Conservation (phyloP, 2,329 filamentous ascomycete genomes). For the Domatiomyces globalis region DNA sequence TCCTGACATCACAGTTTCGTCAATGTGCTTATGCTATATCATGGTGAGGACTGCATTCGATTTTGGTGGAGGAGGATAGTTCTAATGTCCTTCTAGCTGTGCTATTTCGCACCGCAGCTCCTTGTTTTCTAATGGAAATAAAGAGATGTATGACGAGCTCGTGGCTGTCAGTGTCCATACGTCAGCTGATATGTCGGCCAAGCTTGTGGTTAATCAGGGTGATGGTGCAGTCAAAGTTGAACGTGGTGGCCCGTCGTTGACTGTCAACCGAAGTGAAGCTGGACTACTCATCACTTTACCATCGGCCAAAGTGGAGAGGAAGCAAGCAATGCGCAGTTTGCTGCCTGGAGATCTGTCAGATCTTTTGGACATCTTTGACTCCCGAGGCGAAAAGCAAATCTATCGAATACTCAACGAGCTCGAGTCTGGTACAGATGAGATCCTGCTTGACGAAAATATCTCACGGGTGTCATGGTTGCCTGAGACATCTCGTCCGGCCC, state of each 20-base stretch:
- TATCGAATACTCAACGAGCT: constrained; percentile 11
- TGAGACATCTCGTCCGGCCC: constrained; percentile 7
- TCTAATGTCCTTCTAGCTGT: constrained; percentile 5
- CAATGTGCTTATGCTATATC: constrained; percentile 9
- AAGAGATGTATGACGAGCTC: constrained; percentile 2
- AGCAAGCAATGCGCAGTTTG: constrained; percentile 5
- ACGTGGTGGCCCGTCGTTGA: constrained; percentile 1
- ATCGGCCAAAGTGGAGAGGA: neutral
- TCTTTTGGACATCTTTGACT: constrained; percentile 5
- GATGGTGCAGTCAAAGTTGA: constrained; percentile 1
- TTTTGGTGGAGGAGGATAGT: neutral
- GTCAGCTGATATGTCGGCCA: constrained; percentile 6
- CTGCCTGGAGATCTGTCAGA: constrained; percentile 8
- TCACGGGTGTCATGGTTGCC: constrained; percentile 7
- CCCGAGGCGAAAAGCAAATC: constrained; percentile 7
- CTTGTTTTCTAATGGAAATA: constrained; percentile 6
- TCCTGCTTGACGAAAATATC: constrained; percentile 8
- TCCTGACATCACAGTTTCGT: constrained; percentile 3
- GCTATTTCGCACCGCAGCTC: constrained; percentile 8
- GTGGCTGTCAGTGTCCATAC: constrained; percentile 3
- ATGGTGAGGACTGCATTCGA: constrained; percentile 4
- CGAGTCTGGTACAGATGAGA: constrained; percentile 8
- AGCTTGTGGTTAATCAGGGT: constrained; percentile 4
- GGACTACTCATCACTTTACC: constrained; percentile 7
- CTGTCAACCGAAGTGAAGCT: constrained; percentile 1